These are phyloP conservation scores for Akanthomyces lecanii DNA, from an alignment of 2,329 filamentous ascomycete species.

Conservation along the genomic window DNA sequence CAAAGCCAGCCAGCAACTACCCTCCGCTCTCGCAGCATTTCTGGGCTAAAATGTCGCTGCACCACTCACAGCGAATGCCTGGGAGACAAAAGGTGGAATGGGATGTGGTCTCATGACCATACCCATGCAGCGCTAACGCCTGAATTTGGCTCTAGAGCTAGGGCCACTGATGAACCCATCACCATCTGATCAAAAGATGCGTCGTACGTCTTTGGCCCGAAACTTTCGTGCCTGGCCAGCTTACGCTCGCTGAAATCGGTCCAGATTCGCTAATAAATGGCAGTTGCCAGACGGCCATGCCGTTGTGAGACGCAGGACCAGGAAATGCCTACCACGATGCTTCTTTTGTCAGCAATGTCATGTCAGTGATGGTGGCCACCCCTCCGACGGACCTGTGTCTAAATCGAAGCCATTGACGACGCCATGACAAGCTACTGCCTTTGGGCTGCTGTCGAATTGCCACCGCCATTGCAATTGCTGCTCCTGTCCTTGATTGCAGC, in stretches of 20 bases:
- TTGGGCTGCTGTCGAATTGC: not conserved
- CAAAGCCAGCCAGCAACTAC: slow-evolving; percentile 2
- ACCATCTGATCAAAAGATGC: slow-evolving; percentile 16
- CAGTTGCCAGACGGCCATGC: not conserved
- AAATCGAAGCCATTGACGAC: slow-evolving; percentile 7
- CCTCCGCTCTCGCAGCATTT: slow-evolving; percentile 10
- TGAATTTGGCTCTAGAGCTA: slow-evolving; percentile 15
- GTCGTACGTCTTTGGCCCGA: not conserved
- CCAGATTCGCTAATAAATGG: slow-evolving; percentile 1
- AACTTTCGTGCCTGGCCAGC: slow-evolving; percentile 1
- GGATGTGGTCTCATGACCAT: slow-evolving; percentile 30
- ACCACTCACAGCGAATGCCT: slow-evolving; percentile 11
- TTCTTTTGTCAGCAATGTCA: not conserved
- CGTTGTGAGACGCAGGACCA: not conserved
- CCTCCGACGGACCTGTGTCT: not conserved
- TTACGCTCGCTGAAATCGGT: not conserved
- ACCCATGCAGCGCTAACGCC: slow-evolving; percentile 27
- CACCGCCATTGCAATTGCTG: slow-evolving; percentile 3
- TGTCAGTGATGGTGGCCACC: not conserved
- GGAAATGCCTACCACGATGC: not conserved
- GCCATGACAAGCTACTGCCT: slow-evolving; percentile 6
- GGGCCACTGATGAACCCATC: slow-evolving; percentile 14
- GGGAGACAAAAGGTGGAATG: slow-evolving; percentile 21
- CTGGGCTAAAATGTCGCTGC: slow-evolving; percentile 9
- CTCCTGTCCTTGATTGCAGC: not conserved